Base-by-base conservation (phyloP, 208 protist genomes). In the Angomonas ambiguus region DNA sequence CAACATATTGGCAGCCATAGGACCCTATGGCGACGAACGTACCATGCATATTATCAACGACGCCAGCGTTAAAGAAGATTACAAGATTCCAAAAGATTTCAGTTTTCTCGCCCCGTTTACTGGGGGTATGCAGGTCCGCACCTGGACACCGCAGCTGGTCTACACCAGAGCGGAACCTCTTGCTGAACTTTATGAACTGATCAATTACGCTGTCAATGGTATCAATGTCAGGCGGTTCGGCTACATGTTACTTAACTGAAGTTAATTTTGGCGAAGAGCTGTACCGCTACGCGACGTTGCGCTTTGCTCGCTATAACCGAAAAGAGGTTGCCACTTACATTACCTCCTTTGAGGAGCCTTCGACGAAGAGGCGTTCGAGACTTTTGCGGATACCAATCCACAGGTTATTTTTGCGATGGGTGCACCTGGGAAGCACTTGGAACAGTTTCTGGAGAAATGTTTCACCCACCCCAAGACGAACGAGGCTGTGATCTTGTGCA, bases 231-330 rank as follows among this genome's bases (percentile, higher is more conserved):
- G 67, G 1, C 75, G 75, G 49, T 45, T 88, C 3, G 79, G 68
- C 38, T 86, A 85, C 55, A 89, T 86, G 80, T n/a, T 81, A 82
- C 70, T 66, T 86, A 55, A 59, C 57, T 6, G 65, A 55, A n/a
- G 48, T 76, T 0, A 32, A 53, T 8, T 77, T 79, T 55, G 77
- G 77, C 33, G 72, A 82, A 1, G 24, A 5, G 20, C 74, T 77
- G 61, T 77, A 74, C 55, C 1, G 24, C 16, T 49, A 63, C n/a
- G 24, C 72, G 20, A 22, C 42, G 32, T 0, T 11, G 30, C 24
- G 72, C 16, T 32, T 86, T n/a, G 0, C 5, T 0, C 6, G 31
- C 2, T 41, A 76, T 8, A 49, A 41, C 2, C 49, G 48, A 0
- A 56, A 53, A 0, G 32, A 77, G 0, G 35, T 65, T 22, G 53